Conservation (phyloP, 257 asterid species). For the Solanum gandarillasii region DNA sequence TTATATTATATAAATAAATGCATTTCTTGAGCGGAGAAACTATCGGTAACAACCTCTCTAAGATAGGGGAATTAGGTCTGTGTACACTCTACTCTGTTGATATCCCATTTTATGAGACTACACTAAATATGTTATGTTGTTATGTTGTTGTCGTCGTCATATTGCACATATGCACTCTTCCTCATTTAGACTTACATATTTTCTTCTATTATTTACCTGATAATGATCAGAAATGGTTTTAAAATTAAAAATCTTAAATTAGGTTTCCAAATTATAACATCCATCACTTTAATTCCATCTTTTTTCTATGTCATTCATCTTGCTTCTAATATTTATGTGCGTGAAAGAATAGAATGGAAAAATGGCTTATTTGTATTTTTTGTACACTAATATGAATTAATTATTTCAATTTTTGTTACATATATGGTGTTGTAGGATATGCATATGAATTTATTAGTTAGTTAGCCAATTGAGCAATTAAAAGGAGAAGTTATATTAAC, state of each 20-base stretch:
- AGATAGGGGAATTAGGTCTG: background rate
- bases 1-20: background rate
- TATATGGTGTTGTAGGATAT: background rate
- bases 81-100: fast-evolving
- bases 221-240: background rate
- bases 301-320: background rate
- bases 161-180: background rate
- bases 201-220: background rate
- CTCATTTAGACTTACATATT: background rate
- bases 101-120: background rate
- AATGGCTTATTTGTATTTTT: background rate
- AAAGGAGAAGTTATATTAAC: background rate
- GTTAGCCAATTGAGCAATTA: background rate
- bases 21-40: background rate
- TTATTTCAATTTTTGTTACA: background rate
- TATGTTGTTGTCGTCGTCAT: background rate
- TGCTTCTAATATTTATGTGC: background rate
- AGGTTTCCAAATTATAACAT: background rate
- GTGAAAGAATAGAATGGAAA: background rate
- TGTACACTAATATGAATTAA: background rate
- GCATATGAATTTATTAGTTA: background rate
- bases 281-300: background rate
- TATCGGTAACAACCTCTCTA: background rate
- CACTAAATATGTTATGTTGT: background rate
- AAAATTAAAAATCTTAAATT: background rate